phyloP scores from a whole-genome alignment of 228 moss, liverwort and hornwort genomes.

The Sphagnum magellanicum region DNA sequence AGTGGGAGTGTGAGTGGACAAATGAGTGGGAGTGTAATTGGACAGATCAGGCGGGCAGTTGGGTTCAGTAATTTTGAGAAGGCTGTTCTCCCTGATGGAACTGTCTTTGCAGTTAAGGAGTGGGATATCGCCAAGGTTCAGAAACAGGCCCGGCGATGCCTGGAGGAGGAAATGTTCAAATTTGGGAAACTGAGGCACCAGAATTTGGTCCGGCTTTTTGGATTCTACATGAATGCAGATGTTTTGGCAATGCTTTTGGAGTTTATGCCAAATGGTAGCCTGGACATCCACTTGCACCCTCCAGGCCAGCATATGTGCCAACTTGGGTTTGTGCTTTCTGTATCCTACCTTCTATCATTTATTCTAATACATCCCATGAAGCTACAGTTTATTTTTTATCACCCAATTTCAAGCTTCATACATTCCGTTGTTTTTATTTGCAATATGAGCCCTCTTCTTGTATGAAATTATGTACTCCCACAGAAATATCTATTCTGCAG shows the following conservation, averaged over 20 bases:
- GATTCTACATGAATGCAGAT: slow-evolving; percentile 37
- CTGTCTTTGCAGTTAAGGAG: slow-evolving; percentile 46
- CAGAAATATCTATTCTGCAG: too few species aligned
- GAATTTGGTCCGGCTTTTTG: slow-evolving; percentile 44
- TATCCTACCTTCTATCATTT: not conserved
- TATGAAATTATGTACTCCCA: too few species aligned
- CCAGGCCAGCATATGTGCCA: slow-evolving; percentile 36
- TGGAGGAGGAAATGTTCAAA: slow-evolving; percentile 32
- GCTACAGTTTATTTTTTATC: not conserved
- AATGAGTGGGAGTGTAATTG: slow-evolving; percentile 33
- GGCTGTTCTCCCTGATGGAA: slow-evolving; percentile 46
- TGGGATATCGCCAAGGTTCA: slow-evolving; percentile 33
- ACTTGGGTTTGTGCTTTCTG: slow-evolving; percentile 17
- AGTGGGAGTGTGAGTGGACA: slow-evolving; percentile 1
- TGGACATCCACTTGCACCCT: slow-evolving; percentile 47
- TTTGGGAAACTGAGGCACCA: slow-evolving; percentile 31
- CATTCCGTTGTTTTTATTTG: too few species aligned
- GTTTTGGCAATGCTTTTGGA: slow-evolving; percentile 39
- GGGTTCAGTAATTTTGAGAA: slow-evolving; percentile 36
- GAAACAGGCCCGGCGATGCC: slow-evolving; percentile 21
- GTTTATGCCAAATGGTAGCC: slow-evolving; percentile 34
- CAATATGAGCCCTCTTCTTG: too few species aligned
- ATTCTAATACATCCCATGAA: not conserved
- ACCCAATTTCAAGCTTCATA: too few species aligned
- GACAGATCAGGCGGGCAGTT: slow-evolving; percentile 24